These are phyloP conservation scores for Gremmenia infestans DNA, from an alignment of 2,329 filamentous ascomycete species.

Conservation along the genomic window DNA sequence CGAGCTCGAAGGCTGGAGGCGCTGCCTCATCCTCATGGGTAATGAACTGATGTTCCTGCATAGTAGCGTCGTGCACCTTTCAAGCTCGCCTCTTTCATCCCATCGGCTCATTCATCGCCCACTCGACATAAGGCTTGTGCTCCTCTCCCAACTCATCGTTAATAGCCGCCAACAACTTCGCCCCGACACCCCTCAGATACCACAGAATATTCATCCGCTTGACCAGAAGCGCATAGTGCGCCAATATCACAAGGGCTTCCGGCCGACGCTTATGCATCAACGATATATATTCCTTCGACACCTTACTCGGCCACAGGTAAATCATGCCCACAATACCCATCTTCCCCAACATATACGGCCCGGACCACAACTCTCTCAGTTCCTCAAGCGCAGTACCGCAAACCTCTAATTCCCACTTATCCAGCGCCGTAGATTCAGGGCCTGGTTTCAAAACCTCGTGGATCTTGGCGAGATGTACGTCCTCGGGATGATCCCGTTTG, in stretches of 20 bases:
- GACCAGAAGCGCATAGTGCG: conserved; percentile 15
- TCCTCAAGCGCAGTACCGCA: conserved; percentile 5
- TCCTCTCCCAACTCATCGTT: conserved; percentile 2
- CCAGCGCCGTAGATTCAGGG: neutral
- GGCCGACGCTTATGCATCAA: conserved; percentile 19
- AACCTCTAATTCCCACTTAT: neutral
- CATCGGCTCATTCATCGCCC: conserved; percentile 13
- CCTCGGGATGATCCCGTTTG: conserved; percentile 10
- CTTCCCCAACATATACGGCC: conserved; percentile 3
- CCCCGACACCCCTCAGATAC: conserved; percentile 13
- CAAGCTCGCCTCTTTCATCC: neutral
- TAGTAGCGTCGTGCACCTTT: too few species aligned
- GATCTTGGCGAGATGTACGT: conserved; percentile 10
- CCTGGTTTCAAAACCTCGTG: conserved; percentile 1
- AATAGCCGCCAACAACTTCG: conserved; percentile 9
- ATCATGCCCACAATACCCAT: conserved; percentile 5
- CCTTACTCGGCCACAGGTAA: conserved; percentile 12
- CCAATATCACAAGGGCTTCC: conserved; percentile 19
- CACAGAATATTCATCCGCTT: conserved; percentile 12
- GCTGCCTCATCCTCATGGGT: too few species aligned
- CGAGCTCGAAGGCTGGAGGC: too few species aligned
- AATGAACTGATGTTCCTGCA: too few species aligned
- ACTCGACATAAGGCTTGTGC: conserved; percentile 14
- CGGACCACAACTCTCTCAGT: conserved; percentile 7
- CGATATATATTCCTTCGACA: conserved; percentile 9